Conservation (phyloP, 192 early-diverging fungal genomes). For the Gamsiella multidivaricata region DNA sequence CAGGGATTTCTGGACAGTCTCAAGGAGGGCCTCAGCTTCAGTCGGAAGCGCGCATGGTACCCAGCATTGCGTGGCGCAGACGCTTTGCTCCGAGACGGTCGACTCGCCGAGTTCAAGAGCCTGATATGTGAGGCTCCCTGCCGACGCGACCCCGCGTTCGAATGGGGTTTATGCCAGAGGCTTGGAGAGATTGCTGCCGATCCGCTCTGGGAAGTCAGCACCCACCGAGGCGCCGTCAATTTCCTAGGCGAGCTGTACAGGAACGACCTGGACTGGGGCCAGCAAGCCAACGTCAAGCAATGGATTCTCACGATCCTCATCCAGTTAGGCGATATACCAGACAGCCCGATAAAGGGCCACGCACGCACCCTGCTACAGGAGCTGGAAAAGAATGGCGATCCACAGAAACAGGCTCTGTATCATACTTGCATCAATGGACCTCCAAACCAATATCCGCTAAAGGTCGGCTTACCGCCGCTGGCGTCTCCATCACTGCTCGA, state of each 20-base stretch:
- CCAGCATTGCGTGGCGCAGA: not conserved
- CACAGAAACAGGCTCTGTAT: no score
- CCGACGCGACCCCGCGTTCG: not conserved
- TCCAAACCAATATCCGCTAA: not conserved
- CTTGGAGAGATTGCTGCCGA: constrained; percentile 14
- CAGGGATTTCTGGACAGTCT: not conserved
- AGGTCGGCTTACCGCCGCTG: not conserved
- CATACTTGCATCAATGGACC: not conserved
- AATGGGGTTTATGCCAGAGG: constrained; percentile 7
- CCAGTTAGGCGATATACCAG: not conserved
- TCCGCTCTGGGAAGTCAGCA: constrained; percentile 3
- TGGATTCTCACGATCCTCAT: constrained; percentile 12
- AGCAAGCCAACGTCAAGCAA: not conserved
- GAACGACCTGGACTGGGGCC: not conserved
- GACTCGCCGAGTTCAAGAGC: not conserved
- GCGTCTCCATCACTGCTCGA: constrained; percentile 3
- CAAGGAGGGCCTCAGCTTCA: not conserved
- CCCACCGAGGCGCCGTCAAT: not conserved
- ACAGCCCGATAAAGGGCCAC: not conserved
- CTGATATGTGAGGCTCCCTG: constrained; percentile 1
- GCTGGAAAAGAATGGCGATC: not conserved
- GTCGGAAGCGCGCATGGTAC: constrained; percentile 14
- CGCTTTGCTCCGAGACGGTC: constrained; percentile 6
- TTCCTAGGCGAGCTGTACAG: constrained; percentile 8
- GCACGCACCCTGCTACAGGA: not conserved